Evolutionary conservation across 768 basidiomycete genomes (phyloP).

Genomic region (Naganishia kalamii): DNA sequence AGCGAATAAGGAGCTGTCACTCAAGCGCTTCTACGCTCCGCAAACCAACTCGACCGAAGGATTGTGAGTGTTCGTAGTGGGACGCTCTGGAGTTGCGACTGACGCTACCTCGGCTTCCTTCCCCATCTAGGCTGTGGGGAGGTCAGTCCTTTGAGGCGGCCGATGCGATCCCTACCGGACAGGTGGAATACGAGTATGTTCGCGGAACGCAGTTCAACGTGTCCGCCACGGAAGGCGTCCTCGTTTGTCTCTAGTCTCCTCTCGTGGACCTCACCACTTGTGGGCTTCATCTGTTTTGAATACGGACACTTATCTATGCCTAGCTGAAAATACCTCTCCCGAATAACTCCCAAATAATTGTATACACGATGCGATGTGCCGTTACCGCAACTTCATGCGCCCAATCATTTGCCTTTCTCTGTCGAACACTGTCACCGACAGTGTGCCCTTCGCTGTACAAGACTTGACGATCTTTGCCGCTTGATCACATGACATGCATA

Average conservation of each 20-base stretch:
- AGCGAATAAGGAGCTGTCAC: not conserved
- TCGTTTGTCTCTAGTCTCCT: not conserved
- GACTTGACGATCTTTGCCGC: no score
- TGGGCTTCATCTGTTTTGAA: no score
- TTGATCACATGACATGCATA: no score
- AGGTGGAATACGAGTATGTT: conserved; percentile 4
- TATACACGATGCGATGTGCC: no score
- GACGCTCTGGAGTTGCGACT: not conserved
- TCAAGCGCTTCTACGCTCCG: not conserved
- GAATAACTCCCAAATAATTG: no score
- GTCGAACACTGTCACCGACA: no score
- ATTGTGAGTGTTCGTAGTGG: not conserved
- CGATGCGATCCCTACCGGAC: conserved; percentile 13
- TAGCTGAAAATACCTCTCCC: no score
- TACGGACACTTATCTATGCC: no score
- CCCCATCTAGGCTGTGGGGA: conserved; percentile 14
- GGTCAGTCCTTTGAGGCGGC: conserved; percentile 20
- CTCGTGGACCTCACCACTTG: no score
- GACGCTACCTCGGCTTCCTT: not conserved
- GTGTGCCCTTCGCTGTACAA: no score
- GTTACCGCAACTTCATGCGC: no score
- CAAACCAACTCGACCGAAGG: not conserved
- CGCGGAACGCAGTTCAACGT: not conserved
- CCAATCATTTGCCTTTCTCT: no score
- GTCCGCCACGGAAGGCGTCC: not conserved